Evolutionary conservation across 139 green algal genomes (phyloP).

Genomic region (Chlorella vulgaris): DNA sequence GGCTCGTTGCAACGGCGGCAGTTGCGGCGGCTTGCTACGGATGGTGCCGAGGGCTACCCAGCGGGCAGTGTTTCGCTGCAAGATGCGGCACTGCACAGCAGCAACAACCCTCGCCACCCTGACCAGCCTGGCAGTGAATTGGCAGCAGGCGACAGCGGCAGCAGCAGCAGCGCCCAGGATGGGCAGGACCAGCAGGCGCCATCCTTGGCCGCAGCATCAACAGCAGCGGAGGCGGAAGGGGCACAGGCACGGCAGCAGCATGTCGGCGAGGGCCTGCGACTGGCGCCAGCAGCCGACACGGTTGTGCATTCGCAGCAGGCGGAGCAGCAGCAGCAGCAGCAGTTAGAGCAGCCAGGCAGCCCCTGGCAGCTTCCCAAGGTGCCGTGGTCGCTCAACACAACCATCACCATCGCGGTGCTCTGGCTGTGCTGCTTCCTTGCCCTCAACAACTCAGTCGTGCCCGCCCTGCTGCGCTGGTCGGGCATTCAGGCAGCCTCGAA

Average conservation of each 20-base stretch:
- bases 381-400: slow-evolving; percentile 31
- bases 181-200: too few species aligned
- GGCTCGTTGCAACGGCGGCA: too few species aligned
- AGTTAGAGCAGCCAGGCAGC: neutral
- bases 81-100: too few species aligned
- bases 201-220: neutral
- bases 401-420: slow-evolving; percentile 77
- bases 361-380: slow-evolving; percentile 11
- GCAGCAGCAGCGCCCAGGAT: neutral
- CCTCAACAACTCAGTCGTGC: slow-evolving; percentile 74
- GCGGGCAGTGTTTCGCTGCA: too few species aligned
- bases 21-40: too few species aligned
- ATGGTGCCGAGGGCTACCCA: too few species aligned
- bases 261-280: neutral
- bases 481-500: slow-evolving; percentile 62
- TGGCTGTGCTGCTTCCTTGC: slow-evolving; percentile 86
- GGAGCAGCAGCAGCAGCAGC: slow-evolving; percentile 2
- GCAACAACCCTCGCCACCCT: too few species aligned
- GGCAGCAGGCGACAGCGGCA: too few species aligned
- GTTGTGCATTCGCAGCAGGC: neutral
- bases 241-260: neutral
- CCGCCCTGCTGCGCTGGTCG: slow-evolving; percentile 55
- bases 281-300: neutral
- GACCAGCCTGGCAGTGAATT: too few species aligned
- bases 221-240: neutral